Evolutionary conservation across 768 basidiomycete species (phyloP).

Genomic region (Pholiota molesta): DNA sequence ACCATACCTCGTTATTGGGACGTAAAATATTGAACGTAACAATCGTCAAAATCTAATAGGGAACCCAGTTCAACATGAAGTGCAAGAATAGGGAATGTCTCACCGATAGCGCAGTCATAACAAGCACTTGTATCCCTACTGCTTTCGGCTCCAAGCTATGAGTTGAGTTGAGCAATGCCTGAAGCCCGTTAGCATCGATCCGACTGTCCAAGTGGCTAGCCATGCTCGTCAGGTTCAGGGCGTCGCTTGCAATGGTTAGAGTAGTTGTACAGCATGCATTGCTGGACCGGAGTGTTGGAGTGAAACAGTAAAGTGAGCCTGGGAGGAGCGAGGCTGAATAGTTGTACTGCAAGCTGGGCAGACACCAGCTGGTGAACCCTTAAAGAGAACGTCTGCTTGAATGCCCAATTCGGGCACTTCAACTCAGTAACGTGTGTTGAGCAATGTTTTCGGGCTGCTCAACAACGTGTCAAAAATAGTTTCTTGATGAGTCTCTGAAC

Average conservation of each 20-base stretch:
- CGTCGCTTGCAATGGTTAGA: background rate
- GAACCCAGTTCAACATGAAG: slow-evolving; percentile 38
- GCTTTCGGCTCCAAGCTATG: slow-evolving; percentile 61
- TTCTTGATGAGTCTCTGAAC: background rate
- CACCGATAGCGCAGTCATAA: slow-evolving; percentile 63
- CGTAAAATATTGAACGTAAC: slow-evolving; percentile 70
- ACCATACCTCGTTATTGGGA: slow-evolving; percentile 71
- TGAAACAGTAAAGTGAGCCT: too few species aligned
- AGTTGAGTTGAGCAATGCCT: slow-evolving; percentile 28
- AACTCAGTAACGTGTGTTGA: background rate
- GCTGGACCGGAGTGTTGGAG: background rate
- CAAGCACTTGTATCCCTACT: slow-evolving; percentile 58
- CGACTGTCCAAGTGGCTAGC: slow-evolving; percentile 1
- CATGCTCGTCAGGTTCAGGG: background rate
- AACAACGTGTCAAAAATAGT: background rate
- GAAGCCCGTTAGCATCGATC: slow-evolving; percentile 23
- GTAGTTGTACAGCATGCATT: background rate
- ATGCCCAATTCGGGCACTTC: slow-evolving; percentile 8
- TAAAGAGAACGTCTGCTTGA: background rate
- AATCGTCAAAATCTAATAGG: slow-evolving; percentile 56
- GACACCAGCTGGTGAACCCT: background rate
- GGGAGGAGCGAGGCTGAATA: too few species aligned
- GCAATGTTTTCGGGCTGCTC: too few species aligned
- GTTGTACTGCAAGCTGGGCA: background rate
- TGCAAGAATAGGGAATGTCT: slow-evolving; percentile 19